A percentile compares a stretch with the other conserved stretches of the same genome.
Evolutionary conservation across 2,329 filamentous ascomycete genomes (phyloP).

Genomic region (Colletotrichum sublineola): DNA sequence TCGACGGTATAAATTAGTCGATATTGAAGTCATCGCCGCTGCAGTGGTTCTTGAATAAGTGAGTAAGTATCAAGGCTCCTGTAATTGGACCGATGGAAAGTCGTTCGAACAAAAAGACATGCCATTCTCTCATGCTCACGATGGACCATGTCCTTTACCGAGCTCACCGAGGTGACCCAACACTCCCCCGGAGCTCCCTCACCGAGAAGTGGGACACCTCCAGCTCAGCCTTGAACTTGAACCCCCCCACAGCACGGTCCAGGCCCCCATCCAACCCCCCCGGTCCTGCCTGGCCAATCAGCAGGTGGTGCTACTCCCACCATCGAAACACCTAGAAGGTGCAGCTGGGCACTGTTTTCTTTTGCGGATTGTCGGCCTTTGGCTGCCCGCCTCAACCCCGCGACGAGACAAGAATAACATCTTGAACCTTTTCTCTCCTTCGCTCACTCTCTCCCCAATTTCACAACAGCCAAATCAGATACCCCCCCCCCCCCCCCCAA

Average conservation of each 20-base stretch:
- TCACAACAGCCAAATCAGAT: conserved; percentile 28
- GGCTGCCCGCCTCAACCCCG: conserved; percentile 27
- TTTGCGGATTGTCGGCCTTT: conserved; percentile 7
- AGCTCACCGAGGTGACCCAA: background rate
- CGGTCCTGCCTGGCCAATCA: conserved; percentile 51
- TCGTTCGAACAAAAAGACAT: too few species aligned
- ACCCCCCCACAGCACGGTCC: conserved; percentile 40
- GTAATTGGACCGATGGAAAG: background rate
- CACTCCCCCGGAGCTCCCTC: background rate
- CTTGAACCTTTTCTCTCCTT: background rate
- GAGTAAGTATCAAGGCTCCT: background rate
- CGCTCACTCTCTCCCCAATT: conserved; percentile 15
- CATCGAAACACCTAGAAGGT: conserved; percentile 61
- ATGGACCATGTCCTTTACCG: background rate
- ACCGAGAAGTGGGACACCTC: conserved; percentile 1
- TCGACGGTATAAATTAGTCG: too few species aligned
- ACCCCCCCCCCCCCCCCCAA: conserved; percentile 44
- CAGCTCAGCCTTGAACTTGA: conserved; percentile 39
- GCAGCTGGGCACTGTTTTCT: conserved; percentile 46
- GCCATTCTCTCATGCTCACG: background rate
- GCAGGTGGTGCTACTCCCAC: conserved; percentile 43
- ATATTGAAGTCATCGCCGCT: background rate
- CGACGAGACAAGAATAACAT: conserved; percentile 13
- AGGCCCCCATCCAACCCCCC: conserved; percentile 42
- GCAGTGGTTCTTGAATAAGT: background rate